Conservation (phyloP, 2,329 filamentous ascomycete genomes). For the Septoria petroselini region DNA sequence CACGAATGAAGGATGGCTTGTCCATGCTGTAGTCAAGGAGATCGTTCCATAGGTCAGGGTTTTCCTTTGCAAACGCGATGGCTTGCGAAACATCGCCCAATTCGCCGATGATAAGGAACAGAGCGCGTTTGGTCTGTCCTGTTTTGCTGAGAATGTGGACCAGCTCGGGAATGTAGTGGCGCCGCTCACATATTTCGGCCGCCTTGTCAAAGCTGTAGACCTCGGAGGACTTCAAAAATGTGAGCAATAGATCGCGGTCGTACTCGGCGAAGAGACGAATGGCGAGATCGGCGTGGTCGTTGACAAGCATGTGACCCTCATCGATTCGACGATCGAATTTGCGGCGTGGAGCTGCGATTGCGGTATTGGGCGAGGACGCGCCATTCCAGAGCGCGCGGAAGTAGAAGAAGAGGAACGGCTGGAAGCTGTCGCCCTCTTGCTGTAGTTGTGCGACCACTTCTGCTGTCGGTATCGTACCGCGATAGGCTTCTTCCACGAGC, state of each 20-base stretch:
- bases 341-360: slow-evolving; percentile 24
- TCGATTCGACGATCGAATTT: slow-evolving; percentile 37
- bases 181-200: slow-evolving; percentile 71
- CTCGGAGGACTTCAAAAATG: slow-evolving; percentile 76
- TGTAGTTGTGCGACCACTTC: slow-evolving; percentile 77
- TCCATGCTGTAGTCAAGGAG: slow-evolving; percentile 95
- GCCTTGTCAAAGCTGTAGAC: slow-evolving; percentile 84
- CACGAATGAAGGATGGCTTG: slow-evolving; percentile 90
- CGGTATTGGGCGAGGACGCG: slow-evolving; percentile 13
- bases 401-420: slow-evolving; percentile 87
- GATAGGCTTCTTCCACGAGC: slow-evolving; percentile 85
- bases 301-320: slow-evolving; percentile 65
- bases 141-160: slow-evolving; percentile 95
- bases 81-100: slow-evolving; percentile 86
- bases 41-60: slow-evolving; percentile 92
- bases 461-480: slow-evolving; percentile 75
- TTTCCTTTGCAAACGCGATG: slow-evolving; percentile 90
- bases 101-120: slow-evolving; percentile 92
- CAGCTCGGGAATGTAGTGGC: slow-evolving; percentile 84
- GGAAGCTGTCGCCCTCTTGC: slow-evolving; percentile 55
- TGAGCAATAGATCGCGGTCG: slow-evolving; percentile 75
- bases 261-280: slow-evolving; percentile 83
- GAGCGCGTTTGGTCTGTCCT: slow-evolving; percentile 84
- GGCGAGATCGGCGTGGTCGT: slow-evolving; percentile 81
- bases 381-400: slow-evolving; percentile 75